Evolutionary conservation across 2,329 filamentous ascomycete species (phyloP), one percentile per base, ranked within the genome.

Genomic region (Lasiodiplodia sp.): DNA sequence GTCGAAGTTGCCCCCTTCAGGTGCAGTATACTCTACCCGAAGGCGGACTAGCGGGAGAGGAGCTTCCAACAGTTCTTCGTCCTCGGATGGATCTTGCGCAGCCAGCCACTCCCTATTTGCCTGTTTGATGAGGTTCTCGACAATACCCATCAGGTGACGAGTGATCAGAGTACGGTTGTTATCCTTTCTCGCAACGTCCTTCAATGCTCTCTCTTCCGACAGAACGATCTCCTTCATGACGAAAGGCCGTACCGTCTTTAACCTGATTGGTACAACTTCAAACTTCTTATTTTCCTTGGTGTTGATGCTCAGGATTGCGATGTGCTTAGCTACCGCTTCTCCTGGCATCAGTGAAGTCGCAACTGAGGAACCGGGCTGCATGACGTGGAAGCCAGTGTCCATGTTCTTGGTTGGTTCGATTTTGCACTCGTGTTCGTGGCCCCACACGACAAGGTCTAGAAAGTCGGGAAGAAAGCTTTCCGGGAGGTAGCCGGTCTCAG

Each of bases 321-420:
- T 92, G 68, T 98, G 92, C 77, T 99, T 99, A 8, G 93, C 85
- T 1, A 94, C 93, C 0, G 96, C 92, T 80, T 99, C 96, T 34
- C 94, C 94, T 0, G 92, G 91, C 10, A 96, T 90, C 0, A 99
- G 84, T 0, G 96, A 98, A 1, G 96, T 99, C 0, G 95, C 96
- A 0, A 99, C 91, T 0, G 96, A 98, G 0, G 96, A 99, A 0
- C 96, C 96, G 0, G 96, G 96, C 75, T 99, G 96, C 88, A 99
- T 97, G 71, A 99, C 95, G 73, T 96, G 90, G 73, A 99, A 99
- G 0, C 91, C 91, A 58, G 91, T 97, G 75, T 97, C 93, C 0
- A 92, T 88, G 74, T 98, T 99, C 57, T 89, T 85, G 1, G 84
- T 83, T 0, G 96, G 96, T 55, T 97, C 90, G 71, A 99, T 97